These are phyloP conservation scores for Mortierella sp. DNA, from an alignment of 371 early-diverging fungal species.

Conservation along the genomic window DNA sequence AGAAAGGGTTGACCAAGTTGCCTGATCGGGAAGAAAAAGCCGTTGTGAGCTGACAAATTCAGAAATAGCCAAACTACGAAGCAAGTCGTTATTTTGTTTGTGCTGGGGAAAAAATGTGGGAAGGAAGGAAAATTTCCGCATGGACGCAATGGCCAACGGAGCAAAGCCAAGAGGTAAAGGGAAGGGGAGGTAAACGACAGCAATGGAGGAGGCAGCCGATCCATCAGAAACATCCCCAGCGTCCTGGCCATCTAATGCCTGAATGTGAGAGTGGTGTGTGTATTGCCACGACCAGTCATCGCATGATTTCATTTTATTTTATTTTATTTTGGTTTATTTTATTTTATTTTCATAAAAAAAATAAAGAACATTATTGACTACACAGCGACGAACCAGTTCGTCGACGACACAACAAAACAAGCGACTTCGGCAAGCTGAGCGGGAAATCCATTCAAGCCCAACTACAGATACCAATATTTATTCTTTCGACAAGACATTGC, in stretches of 20 bases:
- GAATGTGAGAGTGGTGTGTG: too few relatives aligned
- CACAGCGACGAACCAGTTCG: neutral
- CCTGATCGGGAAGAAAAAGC: neutral
- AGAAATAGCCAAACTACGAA: neutral
- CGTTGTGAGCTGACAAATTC: neutral
- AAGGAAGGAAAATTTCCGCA: neutral
- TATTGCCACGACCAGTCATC: too few relatives aligned
- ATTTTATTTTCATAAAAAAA: too few relatives aligned
- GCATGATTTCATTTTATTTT: too few relatives aligned
- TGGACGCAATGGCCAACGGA: neutral
- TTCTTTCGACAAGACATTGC: neutral
- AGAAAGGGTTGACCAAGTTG: neutral
- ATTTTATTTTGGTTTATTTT: too few relatives aligned
- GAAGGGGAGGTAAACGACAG: neutral
- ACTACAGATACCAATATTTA: neutral
- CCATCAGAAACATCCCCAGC: too few relatives aligned
- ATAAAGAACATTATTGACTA: neutral
- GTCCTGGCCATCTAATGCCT: too few relatives aligned
- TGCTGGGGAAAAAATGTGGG: neutral
- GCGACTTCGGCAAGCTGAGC: conserved; percentile 11
- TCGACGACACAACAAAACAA: neutral
- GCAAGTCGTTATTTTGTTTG: neutral
- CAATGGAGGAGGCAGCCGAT: neutral
- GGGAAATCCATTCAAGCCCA: conserved; percentile 7
- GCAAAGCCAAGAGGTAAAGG: neutral